Conservation (phyloP, 805 yeast species). For the Metahyphopichia silvanorum region DNA sequence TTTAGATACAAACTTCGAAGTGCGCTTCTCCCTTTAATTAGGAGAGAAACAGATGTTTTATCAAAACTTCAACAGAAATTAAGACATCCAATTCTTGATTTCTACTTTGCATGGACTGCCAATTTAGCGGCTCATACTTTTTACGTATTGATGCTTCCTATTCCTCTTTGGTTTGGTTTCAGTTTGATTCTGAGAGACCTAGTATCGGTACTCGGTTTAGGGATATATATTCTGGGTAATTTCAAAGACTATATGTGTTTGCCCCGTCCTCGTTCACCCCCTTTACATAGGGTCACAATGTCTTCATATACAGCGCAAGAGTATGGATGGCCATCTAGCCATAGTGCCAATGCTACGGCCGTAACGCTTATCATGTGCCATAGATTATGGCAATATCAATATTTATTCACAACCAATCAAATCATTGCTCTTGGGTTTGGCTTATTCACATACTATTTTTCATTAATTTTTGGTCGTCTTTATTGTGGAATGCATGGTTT, state of each 20-base stretch:
- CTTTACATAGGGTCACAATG: conserved; percentile 84
- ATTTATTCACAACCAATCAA: conserved; percentile 8
- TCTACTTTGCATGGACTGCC: conserved; percentile 84
- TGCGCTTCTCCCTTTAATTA: conserved; percentile 51
- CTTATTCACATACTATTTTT: conserved; percentile 49
- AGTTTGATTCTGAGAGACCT: conserved; percentile 56
- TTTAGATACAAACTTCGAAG: conserved; percentile 54
- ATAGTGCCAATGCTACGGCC: conserved; percentile 90
- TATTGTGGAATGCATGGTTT: conserved; percentile 99
- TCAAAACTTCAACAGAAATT: conserved; percentile 49
- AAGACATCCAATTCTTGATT: conserved; percentile 55
- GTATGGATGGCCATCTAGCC: conserved; percentile 93
- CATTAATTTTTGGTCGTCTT: conserved; percentile 74
- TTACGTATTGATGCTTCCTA: conserved; percentile 83
- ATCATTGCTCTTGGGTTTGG: conserved; percentile 13
- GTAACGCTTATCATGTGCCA: conserved; percentile 52
- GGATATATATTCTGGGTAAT: conserved; percentile 69
- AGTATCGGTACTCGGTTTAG: conserved; percentile 59
- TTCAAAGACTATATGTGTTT: conserved; percentile 83
- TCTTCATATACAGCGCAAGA: conserved; percentile 88
- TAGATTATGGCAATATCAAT: conserved; percentile 6
- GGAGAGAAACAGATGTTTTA: conserved; percentile 63
- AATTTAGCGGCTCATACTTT: conserved; percentile 91
- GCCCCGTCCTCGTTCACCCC: conserved; percentile 93
- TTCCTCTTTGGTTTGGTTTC: conserved; percentile 79